phyloP scores from a whole-genome alignment of 257 asterid genomes.

The Perilla frutescens region DNA sequence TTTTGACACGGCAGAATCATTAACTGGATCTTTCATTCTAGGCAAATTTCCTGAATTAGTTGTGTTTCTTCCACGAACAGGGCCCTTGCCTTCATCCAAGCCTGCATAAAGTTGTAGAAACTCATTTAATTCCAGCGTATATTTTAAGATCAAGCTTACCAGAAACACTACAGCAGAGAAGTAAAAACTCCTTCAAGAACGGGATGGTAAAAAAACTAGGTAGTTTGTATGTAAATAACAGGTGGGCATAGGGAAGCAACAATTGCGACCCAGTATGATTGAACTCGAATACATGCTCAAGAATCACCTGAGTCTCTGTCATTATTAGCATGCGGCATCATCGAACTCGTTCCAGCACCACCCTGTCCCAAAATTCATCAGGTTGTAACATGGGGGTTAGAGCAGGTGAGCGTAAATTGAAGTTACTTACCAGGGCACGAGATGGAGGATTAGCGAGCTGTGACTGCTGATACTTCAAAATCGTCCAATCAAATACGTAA shows the following conservation, averaged over 20 bases:
- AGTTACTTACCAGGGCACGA: constrained; percentile 77
- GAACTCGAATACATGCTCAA: constrained; percentile 25
- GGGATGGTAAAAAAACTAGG: background rate
- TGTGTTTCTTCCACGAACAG: constrained; percentile 60
- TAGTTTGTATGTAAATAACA: background rate
- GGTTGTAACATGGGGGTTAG: constrained; percentile 26
- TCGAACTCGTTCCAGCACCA: constrained; percentile 78
- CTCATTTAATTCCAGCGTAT: constrained; percentile 5
- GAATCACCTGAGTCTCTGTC: constrained; percentile 76
- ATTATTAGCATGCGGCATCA: constrained; percentile 67
- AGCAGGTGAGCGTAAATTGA: constrained; percentile 25
- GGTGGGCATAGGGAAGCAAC: constrained; percentile 16
- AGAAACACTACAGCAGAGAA: background rate
- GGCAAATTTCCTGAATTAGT: constrained; percentile 65
- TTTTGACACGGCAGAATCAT: constrained; percentile 52
- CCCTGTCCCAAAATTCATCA: constrained; percentile 60
- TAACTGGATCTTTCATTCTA: constrained; percentile 62
- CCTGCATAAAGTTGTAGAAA: constrained; percentile 51
- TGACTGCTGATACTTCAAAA: constrained; percentile 72
- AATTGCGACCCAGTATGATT: background rate
- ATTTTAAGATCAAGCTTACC: constrained; percentile 8
- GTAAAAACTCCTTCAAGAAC: background rate
- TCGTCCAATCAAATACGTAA: constrained; percentile 63
- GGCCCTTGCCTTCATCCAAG: constrained; percentile 67
- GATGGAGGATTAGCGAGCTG: constrained; percentile 92